These are phyloP conservation scores for Globisporangium splendens DNA, from an alignment of 352 stramenopile species.

Conservation along the genomic window DNA sequence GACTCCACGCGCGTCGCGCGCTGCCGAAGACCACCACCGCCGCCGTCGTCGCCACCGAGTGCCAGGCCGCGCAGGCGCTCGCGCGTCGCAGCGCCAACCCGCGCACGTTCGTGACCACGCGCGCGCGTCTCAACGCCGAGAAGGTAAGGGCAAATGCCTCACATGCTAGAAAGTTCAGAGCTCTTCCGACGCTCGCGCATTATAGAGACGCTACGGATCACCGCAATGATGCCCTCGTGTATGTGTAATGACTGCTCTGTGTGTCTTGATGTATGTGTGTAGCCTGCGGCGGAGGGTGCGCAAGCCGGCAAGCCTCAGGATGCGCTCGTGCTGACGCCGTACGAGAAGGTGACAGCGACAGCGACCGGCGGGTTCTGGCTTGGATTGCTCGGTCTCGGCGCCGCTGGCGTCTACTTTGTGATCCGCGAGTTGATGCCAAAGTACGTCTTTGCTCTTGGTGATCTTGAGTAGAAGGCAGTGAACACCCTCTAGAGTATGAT, in stretches of 20 bases:
- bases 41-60: conserved; percentile 20
- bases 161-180: too few relatives aligned
- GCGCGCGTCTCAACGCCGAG: conserved; percentile 45
- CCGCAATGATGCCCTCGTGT: too few relatives aligned
- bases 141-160: conserved; percentile 32
- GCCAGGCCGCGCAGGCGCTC: conserved; percentile 22
- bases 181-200: too few relatives aligned
- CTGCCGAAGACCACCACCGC: conserved; percentile 18
- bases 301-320: conserved; percentile 58
- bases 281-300: conserved; percentile 31
- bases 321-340: conserved; percentile 89
- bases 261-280: neutral
- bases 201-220: too few relatives aligned
- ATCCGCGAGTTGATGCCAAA: conserved; percentile 88
- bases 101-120: conserved; percentile 41
- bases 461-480: neutral
- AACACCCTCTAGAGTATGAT: too few relatives aligned
- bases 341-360: conserved; percentile 92
- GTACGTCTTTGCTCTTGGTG: conserved; percentile 28
- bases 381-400: conserved; percentile 78
- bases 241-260: neutral
- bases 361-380: conserved; percentile 88
- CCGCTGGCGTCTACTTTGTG: conserved; percentile 91
- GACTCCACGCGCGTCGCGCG: conserved; percentile 17
- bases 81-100: conserved; percentile 14